Base-by-base conservation (phyloP, 169 alveolate species). In the Plasmodium coatneyi region DNA sequence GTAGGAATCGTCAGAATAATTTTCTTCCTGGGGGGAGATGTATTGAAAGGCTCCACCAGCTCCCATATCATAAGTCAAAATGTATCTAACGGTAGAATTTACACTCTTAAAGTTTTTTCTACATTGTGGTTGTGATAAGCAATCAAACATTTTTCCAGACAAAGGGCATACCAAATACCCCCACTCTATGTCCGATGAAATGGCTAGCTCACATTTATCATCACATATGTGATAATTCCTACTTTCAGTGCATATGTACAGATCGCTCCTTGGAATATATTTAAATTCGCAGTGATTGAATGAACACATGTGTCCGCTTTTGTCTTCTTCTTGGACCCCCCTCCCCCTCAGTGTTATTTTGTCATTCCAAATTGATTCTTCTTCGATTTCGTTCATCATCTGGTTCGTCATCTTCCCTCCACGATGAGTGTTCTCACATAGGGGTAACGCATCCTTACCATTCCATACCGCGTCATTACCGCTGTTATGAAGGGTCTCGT, bases 191-290 rank as follows among this genome's bases (percentile, higher is more conserved):
- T 32, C 72, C 0, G 89, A 81, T 5, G 28, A 81, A 54, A 81
- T 81, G 19, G 79, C 22, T 81, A 81, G 41, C 22, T 81, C 89
- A 52, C 89, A 81, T 56, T 81, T 81, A 22, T 81, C 89, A 81
- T 81, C 79, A 52, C 43, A 81, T 39, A 81, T 25, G 70, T 81
- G 78, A 34, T 28, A 81, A 41, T 81, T 81, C 41, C 25, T 81
- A 12, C 89, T 36, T 56, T 28, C 34, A 6, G 25, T 52, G 71
- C 89, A 81, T 81, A 81, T 56, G 25, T 81, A 81, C 25, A 81
- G 36, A 81, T 81, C 78, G 9, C 71, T 81, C 34, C 54, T 22
- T 25, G 60, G 89, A 81, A 54, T 30, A 56, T 52, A n/a, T 52
- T 81, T 39, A 81, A 81, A 81, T 56, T 81, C 71, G 28, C 89